Base-by-base conservation (phyloP, 768 basidiomycete species). In the Naganishia onofrii region DNA sequence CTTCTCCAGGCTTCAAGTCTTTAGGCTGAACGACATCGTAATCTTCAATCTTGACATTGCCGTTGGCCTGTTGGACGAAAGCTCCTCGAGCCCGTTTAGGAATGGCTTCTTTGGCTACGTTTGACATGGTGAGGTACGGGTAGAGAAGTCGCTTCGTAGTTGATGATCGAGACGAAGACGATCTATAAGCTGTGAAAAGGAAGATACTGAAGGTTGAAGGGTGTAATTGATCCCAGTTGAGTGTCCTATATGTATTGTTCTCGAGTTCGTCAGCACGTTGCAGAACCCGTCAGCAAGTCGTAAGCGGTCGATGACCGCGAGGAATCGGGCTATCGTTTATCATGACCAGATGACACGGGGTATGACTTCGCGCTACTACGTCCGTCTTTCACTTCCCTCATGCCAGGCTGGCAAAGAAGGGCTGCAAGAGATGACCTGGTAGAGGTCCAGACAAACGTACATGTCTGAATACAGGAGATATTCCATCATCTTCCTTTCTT, bases 1-100 rank as follows among this genome's bases (percentile, higher is more conserved):
- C 76, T 51, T 78, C 69, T 28, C 75, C 76, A n/a, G 75, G 74
- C 67, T 77, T 70, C 66, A 80, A 74, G 21, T 78, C 75, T 38
- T 74, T 52, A 19, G 74, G 75, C 51, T 77, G 76, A 2, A 66
- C 68, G 56, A 81, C 80, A 34, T 79, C 77, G 68, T 74, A 74
- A 8, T 71, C 72, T 48, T 74, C 60, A 71, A 75, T 52, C 12
- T 28, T 63, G 68, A 74, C 65, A 8, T 64, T 63, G 38, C 26
- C 17, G n/a, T n/a, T 63, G 21, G 36, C 60, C 60, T 63, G n/a
- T 42, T 63, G 21, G 17, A 63, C 60, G 38, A 63, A 63, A 63
- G 60, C 60, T 7, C 60, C 60, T 29, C 60, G 38, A 10, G 60
- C 60, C n/a, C 38, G 36, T 29, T 63, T 63, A 9, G 60, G 60